Evolutionary conservation across 2,329 filamentous ascomycete species (phyloP).

Genomic region (Aspergillus viridinutans): DNA sequence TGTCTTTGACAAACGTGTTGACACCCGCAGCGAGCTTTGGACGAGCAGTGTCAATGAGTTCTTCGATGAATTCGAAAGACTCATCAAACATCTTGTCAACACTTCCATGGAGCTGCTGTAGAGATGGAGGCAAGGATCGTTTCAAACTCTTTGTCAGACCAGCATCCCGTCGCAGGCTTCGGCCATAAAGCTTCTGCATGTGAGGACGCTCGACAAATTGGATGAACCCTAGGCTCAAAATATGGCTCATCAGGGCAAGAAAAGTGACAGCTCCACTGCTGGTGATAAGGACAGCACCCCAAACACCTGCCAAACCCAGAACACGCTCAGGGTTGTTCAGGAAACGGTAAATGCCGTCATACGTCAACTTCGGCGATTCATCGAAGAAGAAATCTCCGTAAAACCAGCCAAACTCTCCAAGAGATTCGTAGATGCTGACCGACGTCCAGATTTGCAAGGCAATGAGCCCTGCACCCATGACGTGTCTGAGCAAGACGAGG

Average conservation of each 20-base stretch:
- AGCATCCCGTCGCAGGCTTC: slow-evolving; percentile 76
- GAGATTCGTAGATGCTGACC: slow-evolving; percentile 86
- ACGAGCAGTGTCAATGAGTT: slow-evolving; percentile 78
- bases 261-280: slow-evolving; percentile 83
- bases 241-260: slow-evolving; percentile 78
- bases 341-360: slow-evolving; percentile 96
- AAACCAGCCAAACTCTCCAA: slow-evolving; percentile 98
- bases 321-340: slow-evolving; percentile 96
- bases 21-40: slow-evolving; percentile 84
- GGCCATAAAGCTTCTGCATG: slow-evolving; percentile 96
- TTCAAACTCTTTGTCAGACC: slow-evolving; percentile 89
- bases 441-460: slow-evolving; percentile 90
- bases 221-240: slow-evolving; percentile 80
- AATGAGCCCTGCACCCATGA: slow-evolving; percentile 74
- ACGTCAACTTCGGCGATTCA: slow-evolving; percentile 80
- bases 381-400: slow-evolving; percentile 99
- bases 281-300: slow-evolving; percentile 91
- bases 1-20: slow-evolving; percentile 81
- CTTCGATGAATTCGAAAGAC: slow-evolving; percentile 83
- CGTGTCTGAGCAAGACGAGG: slow-evolving; percentile 80
- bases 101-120: slow-evolving; percentile 78
- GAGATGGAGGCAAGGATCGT: slow-evolving; percentile 74
- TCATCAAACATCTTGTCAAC: slow-evolving; percentile 83
- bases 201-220: slow-evolving; percentile 93
- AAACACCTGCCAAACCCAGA: slow-evolving; percentile 88